Evolutionary conservation across 495 filamentous ascomycete genomes (phyloP), one percentile per base, ranked within the genome.

Genomic region (Emericellopsis terricola): DNA sequence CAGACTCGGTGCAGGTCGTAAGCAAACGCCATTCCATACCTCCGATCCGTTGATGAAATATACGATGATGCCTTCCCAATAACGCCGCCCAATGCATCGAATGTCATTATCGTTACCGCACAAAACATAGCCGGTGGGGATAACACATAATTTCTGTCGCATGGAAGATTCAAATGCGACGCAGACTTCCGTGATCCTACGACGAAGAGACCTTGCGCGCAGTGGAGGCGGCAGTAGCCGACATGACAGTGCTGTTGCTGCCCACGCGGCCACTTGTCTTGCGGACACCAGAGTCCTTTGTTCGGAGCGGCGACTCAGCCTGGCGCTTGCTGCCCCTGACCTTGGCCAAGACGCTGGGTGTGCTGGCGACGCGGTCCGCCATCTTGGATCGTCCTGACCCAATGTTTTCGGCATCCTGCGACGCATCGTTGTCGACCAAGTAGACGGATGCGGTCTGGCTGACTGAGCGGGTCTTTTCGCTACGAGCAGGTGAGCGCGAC

Each of bases 191-290:
- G 47, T 38, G 6, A 26, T 11, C 11, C 33, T 35, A 35, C 6
- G 33, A 35, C 15, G 33, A 24, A 26, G 59, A 64, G 28, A 62
- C 45, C 49, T 64, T 65, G 21, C 62, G 48, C 13, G 44, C 41
- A 13, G 51, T 41, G 7, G 44, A 41, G 9, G 52, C 37, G 24
- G 45, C 44, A 15, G 42, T 40, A 9, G 48, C 48, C 10, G 52
- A 37, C 15, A 39, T 41, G 20, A 45, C 37, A 8, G 43, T 47
- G 16, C 76, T 73, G 11, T 77, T 59, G 48, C 86, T 92, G 6
- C 84, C 84, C n/a, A 94, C 67, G 7, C 87, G 71, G n/a, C 84
- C 83, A 51, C 85, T 94, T 4, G 78, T 77, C 60, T 97, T 97
- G 35, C 87, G 71, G 16, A 94, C 76, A 10, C 81, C 82, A 17